Evolutionary conservation across 2,329 filamentous ascomycete species (phyloP), one percentile per base, ranked within the genome.

Genomic region (Calcarisporium arbuscula): DNA sequence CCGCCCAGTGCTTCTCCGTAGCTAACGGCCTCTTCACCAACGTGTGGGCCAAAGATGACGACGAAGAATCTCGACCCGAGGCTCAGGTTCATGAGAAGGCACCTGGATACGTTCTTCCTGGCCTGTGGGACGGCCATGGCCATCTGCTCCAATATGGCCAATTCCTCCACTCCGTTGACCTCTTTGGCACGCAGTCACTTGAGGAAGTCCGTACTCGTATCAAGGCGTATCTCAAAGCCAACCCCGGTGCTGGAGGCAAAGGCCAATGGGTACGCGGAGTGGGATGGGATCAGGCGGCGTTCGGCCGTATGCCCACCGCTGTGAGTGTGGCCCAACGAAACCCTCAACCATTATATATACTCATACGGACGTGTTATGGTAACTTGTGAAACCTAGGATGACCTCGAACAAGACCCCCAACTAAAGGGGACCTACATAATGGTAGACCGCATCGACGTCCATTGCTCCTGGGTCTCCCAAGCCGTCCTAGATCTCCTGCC

Each of bases 91-190:
- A 36, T 2, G 42, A 62, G 10, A 23, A 29, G 10, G 35, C 30
- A 6, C 32, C 50, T 16, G 77, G 77, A 0, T 68, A 74, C 44
- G 78, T 72, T 2, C 71, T 82, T 18, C 81, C 81, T 0, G 80
- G 80, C 0, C 61, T 85, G 2, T 84, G 80, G 73, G 81, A 85
- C 44, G 80, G 78, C 0, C 81, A 85, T 51, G 81, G 77, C 1
- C 81, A 85, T 50, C 58, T 85, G 30, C 52, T 80, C 14, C 69
- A 73, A 45, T 83, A 80, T 51, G 81, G 76, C 32, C 78, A 84
- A 55, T 79, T 80, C 47, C 58, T 84, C 23, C 71, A 80, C 46
- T 80, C 76, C 5, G 79, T 80, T 0, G 69, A 79, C 45, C 57
- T 85, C 4, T 81, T 82, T 46, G 78, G 74, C 1, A 61, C 72